Base-by-base conservation (phyloP, 2,329 filamentous ascomycete species). In the Didymella lethalis region DNA sequence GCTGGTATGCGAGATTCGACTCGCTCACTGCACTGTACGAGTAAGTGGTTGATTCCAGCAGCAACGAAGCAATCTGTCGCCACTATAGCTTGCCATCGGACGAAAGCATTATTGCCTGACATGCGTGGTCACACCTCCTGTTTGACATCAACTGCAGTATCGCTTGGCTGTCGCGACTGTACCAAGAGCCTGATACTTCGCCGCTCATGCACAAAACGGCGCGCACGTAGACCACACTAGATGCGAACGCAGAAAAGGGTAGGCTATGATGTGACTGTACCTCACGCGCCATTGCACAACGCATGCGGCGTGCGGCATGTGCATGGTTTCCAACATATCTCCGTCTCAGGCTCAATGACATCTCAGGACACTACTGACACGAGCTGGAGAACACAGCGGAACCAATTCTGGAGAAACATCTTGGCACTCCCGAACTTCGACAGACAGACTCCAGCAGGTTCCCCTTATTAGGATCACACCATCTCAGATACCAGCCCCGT, bases 81-180 rank as follows among this genome's bases (percentile, higher is more conserved):
- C 47, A 52, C 41, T 25, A 38, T 28, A 23, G 16, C 34, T 26
- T 26, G 20, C 32, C 31, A 29, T 32, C 23, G 41, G 41, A 31
- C 46, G 34, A 59, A 26, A 25, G 14, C 8, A 20, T 20, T 3
- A 44, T 14, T 8, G 41, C 46, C 16, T 23, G 41, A 8, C 11
- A 28, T 23, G 25, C 7, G 7, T 32, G 16, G 32, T 46, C 50
- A 26, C 50, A 28, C 25, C 16, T 47, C 36, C n/a, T 18, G 56
- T 47, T 59, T 47, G 20, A 51, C 14, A 41, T 26, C n/a, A 26
- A 28, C 14, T 41, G 38, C 48, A 26, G 10, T 31, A 32, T 47
- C 25, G 11, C 43, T 29, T 14, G 36, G 46, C 12, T 45, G 49
- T 34, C n/a, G 34, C 43, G n/a, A 46, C 16, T 36, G 5, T 20